Evolutionary conservation across 176 grass and related monocot species (phyloP), one percentile per base, ranked within the genome.

Genomic region (Melocanna baccifera): DNA sequence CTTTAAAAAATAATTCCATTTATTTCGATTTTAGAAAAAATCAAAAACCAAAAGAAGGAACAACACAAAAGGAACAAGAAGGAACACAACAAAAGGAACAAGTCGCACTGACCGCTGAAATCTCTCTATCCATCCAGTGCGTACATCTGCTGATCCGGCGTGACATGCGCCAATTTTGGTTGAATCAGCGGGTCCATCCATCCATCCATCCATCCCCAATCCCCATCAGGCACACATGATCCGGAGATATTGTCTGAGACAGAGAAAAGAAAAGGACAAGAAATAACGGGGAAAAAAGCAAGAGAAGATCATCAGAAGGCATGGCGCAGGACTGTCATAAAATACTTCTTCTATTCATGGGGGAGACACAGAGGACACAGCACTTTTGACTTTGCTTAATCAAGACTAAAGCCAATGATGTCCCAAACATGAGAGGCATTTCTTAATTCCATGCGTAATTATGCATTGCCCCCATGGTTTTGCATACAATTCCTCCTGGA

Each of bases 341-440:
- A 53, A 52, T 23, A 20, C 26, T 47, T 55, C 4, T 53, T 52
- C 22, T 39, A 11, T 68, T 68, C 66, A 71, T 9, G 28, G 51
- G 76, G 25, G 40, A 77, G 53, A 83, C 81, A 51, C 5, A 83
- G 26, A 67, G 77, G 55, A 55, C 9, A 47, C 66, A 40, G 1
- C 41, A 46, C 88, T 83, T 86, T 61, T 58, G 39, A 57, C 84
- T 86, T 90, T 90, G 84, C 84, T 86, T 78, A 14, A 84, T 84
- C 58, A 65, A 52, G 70, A 45, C 45, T 5, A 78, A 90, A 90
- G 40, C 73, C 69, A 72, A 86, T 78, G 73, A 90, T 86, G 73
- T 73, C 83, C 57, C 79, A 78, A 59, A 42, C 79, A 58, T 39
- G 61, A 64, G 14, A 82, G 62, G 50, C 37, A 50, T 5, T 78